These are phyloP conservation scores for Ascochyta viciae-villosae DNA, from an alignment of 2,329 filamentous ascomycete species.

Conservation along the genomic window DNA sequence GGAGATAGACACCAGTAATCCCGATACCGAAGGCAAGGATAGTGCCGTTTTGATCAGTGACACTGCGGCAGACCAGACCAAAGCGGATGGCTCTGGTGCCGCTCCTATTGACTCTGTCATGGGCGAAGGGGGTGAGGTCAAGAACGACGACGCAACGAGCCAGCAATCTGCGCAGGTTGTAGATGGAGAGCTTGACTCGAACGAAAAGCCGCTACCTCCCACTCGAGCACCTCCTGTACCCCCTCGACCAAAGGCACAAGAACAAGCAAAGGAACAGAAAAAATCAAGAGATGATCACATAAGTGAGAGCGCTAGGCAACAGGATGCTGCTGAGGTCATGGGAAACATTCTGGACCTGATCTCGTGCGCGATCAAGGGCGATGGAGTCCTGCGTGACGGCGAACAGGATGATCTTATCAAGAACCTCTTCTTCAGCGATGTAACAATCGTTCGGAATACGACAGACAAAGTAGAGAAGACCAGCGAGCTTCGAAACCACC, in stretches of 20 bases:
- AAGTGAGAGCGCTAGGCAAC: constrained; percentile 71
- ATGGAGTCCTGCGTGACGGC: constrained; percentile 69
- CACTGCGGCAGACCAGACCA: constrained; percentile 51
- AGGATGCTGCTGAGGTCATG: constrained; percentile 96
- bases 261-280: constrained; percentile 5
- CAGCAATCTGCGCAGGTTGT: constrained; percentile 33
- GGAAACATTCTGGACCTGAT: constrained; percentile 89
- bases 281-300: constrained; percentile 55
- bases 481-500: constrained; percentile 67
- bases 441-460: constrained; percentile 51
- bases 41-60: constrained; percentile 54
- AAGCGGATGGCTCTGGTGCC: constrained; percentile 4
- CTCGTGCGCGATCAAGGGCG: constrained; percentile 83
- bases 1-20: constrained; percentile 44
- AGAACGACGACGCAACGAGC: constrained; percentile 20
- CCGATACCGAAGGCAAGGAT: constrained; percentile 51
- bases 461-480: constrained; percentile 55
- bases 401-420: constrained; percentile 85
- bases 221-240: constrained; percentile 65
- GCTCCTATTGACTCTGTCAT: constrained; percentile 35
- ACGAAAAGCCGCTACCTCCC: constrained; percentile 48
- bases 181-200: constrained; percentile 12
- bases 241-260: constrained; percentile 54
- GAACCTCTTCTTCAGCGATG: constrained; percentile 52
- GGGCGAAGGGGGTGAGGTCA: constrained; percentile 21